Evolutionary conservation across 257 asterid genomes (phyloP), one percentile per base, ranked within the genome.

Genomic region (Orobanche coerulescens): DNA sequence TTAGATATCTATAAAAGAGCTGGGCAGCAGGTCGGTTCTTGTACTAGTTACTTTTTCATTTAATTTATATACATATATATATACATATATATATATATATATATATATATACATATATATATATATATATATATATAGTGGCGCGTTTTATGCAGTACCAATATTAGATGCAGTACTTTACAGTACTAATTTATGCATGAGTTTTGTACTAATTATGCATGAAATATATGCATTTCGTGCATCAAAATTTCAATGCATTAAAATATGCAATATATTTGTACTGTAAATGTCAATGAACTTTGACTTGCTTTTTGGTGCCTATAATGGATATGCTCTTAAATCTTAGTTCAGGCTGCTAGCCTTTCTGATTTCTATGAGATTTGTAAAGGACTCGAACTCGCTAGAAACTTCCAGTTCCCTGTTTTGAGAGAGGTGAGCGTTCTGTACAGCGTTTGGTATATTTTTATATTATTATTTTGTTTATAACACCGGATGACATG

Each of bases 401-500:
- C 96, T 24, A 82, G 98, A 72, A 92, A 88, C 68, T 92, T 88
- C 71, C 98, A 92, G 68, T 92, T 92, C 78, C 98, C 98, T 28
- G 81, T 72, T 16, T 61, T 92, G 81, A 81, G 90, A 71, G 96
- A 88, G 92, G 96, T 88, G 75, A 70, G 48, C 44, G 13, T 10
- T 39, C 10, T 28, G 5, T 65, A 61, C 7, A 43, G 7, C 26
- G 14, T 62, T 36, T 62, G 19, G 23, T 50, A 7, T 68, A 58
- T 57, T 18, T 4, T 42, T 37, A 14, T 56, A 58, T 23, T 2
- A 6, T 37, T 24, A 28, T 24, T 15, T 19, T 4, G 8, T 61
- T 55, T 34, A 3, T 8, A 11, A 43, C 3, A 7, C 36, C 57
- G 62, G 53, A 15, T 71, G 65, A 64, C 58, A 14, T 39, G n/a